Percentiles rank a stretch among this genome's conserved stretches.
Conservation (phyloP, 2,329 filamentous ascomycete genomes). For the Davidsoniella neocaledoniae region DNA sequence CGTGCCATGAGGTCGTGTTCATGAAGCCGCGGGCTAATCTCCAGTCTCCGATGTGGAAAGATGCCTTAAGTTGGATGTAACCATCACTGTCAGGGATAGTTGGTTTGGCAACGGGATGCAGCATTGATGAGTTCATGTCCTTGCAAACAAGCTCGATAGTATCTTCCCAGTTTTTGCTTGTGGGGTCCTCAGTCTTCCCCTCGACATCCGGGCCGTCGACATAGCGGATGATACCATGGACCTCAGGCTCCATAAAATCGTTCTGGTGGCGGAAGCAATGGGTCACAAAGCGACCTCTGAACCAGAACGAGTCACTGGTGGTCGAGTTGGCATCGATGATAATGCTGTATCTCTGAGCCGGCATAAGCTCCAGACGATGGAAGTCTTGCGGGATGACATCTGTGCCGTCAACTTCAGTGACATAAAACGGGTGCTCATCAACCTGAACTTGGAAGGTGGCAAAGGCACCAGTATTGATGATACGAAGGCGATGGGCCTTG, state of each 20-base stretch:
- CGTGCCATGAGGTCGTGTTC: constrained; percentile 33
- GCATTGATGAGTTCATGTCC: constrained; percentile 33
- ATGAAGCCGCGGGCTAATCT: constrained; percentile 36
- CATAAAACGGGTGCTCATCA: constrained; percentile 45
- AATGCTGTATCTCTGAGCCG: constrained; percentile 55
- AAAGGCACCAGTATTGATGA: constrained; percentile 55
- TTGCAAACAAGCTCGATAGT: constrained; percentile 31
- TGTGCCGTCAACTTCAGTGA: constrained; percentile 57
- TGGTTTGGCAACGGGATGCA: constrained; percentile 23
- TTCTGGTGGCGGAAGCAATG: constrained; percentile 24
- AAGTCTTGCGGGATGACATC: constrained; percentile 43
- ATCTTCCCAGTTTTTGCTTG: constrained; percentile 33
- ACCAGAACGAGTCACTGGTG: constrained; percentile 39
- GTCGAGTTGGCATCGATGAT: constrained; percentile 44
- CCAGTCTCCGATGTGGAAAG: constrained; percentile 39
- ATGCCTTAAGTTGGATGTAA: constrained; percentile 30
- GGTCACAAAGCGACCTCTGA: constrained; percentile 35
- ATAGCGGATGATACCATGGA: constrained; percentile 20
- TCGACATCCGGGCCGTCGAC: not conserved
- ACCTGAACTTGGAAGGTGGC: constrained; percentile 56
- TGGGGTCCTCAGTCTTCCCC: constrained; percentile 14
- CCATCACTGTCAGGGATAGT: constrained; percentile 23
- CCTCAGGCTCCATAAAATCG: constrained; percentile 18
- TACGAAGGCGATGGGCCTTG: constrained; percentile 45
- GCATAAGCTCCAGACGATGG: constrained; percentile 46